Percentiles rank a stretch among this genome's conserved stretches.
These are phyloP conservation scores for Crithidia acanthocephali DNA, from an alignment of 208 protist species.

Conservation along the genomic window DNA sequence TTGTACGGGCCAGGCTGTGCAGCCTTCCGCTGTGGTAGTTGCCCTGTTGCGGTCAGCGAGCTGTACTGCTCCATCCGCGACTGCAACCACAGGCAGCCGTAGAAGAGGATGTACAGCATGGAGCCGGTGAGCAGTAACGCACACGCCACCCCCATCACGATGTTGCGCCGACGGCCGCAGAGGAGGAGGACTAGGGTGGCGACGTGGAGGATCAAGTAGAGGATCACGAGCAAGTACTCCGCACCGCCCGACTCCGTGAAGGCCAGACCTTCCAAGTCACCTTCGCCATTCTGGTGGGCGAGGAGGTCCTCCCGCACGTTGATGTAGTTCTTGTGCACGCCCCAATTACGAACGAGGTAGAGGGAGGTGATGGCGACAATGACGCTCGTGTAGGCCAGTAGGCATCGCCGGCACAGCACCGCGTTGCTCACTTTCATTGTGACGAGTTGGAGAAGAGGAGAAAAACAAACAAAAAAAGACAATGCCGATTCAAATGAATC, in stretches of 20 bases:
- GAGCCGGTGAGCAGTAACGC: conserved; percentile 32
- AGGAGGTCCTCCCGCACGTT: conserved; percentile 10
- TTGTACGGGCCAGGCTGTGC: conserved; percentile 3
- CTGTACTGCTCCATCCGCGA: conserved; percentile 8
- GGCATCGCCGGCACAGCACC: conserved; percentile 15
- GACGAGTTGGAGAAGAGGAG: neutral
- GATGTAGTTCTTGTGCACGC: conserved; percentile 19
- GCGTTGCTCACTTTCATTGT: neutral
- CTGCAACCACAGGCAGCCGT: conserved; percentile 24
- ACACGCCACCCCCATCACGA: conserved; percentile 32
- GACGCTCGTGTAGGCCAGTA: conserved; percentile 26
- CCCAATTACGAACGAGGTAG: conserved; percentile 27
- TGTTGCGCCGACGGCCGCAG: conserved; percentile 2
- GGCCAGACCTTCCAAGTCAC: conserved; percentile 10
- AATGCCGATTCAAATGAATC: neutral
- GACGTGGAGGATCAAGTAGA: conserved; percentile 25
- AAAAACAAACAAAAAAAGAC: conserved; percentile 1
- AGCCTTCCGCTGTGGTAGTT: conserved; percentile 6
- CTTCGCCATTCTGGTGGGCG: neutral
- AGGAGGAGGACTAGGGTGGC: conserved; percentile 20
- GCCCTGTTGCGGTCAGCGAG: neutral
- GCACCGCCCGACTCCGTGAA: conserved; percentile 32
- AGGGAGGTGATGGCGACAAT: conserved; percentile 11
- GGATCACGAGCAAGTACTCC: conserved; percentile 29
- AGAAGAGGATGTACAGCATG: conserved; percentile 47